Evolutionary conservation across 2,329 filamentous ascomycete genomes (phyloP).

Genomic region (Pyricularia grisea): DNA sequence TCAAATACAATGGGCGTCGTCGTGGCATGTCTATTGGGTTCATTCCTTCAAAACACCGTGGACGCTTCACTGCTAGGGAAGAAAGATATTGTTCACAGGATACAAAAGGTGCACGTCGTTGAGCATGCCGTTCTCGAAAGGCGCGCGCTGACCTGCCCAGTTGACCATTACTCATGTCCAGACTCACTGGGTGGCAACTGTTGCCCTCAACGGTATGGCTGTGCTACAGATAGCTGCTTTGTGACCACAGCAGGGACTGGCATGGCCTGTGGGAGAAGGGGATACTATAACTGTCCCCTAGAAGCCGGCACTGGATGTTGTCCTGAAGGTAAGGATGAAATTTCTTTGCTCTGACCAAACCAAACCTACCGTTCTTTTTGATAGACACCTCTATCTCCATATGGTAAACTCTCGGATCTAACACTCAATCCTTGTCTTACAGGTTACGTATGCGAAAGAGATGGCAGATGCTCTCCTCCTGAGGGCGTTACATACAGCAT

Average conservation of each 20-base stretch:
- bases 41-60: background rate
- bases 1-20: background rate
- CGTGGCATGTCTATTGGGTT: background rate
- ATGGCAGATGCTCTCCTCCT: conserved; percentile 30
- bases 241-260: conserved; percentile 33
- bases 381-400: background rate
- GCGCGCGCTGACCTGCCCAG: conserved; percentile 11
- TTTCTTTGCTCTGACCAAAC: background rate
- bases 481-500: conserved; percentile 28
- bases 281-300: conserved; percentile 30
- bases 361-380: background rate
- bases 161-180: conserved; percentile 21
- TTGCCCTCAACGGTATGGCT: conserved; percentile 38
- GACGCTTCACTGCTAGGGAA: conserved; percentile 3
- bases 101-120: conserved; percentile 14
- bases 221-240: conserved; percentile 35
- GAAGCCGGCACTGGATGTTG: conserved; percentile 27
- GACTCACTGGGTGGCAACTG: conserved; percentile 33
- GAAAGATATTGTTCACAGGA: conserved; percentile 5
- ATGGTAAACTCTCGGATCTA: background rate
- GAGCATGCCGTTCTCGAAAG: conserved; percentile 7
- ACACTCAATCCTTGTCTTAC: conserved; percentile 7
- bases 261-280: conserved; percentile 22
- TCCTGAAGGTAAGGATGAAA: conserved; percentile 13
- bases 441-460: conserved; percentile 31